These are phyloP conservation scores for Skeletonema potamos DNA, from an alignment of 108 stramenopile species.

Conservation along the genomic window DNA sequence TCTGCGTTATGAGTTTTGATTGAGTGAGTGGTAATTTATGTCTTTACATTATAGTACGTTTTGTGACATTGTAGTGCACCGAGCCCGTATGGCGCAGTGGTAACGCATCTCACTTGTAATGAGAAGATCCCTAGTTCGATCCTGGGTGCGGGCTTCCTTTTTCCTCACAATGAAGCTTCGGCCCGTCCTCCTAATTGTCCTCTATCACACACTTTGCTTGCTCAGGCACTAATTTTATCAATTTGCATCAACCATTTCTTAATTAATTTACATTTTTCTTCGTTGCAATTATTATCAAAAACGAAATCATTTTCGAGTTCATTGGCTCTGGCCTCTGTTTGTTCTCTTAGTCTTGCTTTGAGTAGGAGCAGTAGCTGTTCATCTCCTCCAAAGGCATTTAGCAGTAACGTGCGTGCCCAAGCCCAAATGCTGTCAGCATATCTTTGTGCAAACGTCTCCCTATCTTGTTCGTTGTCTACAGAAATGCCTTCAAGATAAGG, in stretches of 20 bases:
- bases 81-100: constrained; percentile 65
- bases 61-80: background rate
- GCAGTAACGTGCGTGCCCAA: background rate
- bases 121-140: constrained; percentile 70
- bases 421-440: background rate
- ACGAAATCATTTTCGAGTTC: background rate
- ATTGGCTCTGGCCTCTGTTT: background rate
- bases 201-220: background rate
- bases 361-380: background rate
- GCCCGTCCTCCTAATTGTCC: no score
- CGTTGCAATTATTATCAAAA: background rate
- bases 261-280: no score
- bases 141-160: constrained; percentile 47
- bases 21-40: no score
- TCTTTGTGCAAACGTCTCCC: background rate
- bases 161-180: no score
- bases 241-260: no score
- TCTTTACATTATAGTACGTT: no score
- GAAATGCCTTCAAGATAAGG: background rate
- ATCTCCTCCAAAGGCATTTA: background rate
- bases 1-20: no score
- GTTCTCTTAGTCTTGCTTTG: background rate
- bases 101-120: constrained; percentile 78
- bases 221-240: no score
- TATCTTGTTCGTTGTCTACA: background rate